Evolutionary conservation across 331 rosid species (phyloP), one percentile per base, ranked within the genome.

Genomic region (Cydonia oblonga): DNA sequence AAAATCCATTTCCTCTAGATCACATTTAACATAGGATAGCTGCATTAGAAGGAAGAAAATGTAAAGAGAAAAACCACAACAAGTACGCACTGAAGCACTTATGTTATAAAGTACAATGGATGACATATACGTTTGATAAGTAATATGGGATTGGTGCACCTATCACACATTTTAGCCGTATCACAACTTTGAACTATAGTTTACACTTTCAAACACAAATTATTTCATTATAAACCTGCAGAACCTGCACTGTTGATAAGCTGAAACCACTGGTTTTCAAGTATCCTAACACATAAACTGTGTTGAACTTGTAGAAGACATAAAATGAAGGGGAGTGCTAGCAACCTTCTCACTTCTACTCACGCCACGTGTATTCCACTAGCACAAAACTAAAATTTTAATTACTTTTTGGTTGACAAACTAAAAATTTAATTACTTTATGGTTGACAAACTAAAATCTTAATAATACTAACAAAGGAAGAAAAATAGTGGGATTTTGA

Each of bases 1-100:
- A 81, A 79, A 79, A 81, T 84, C 89, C 99, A 95, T 95, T 79
- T 95, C 99, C 88, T 89, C 96, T 64, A 95, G 77, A 84, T 95
- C 99, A 82, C 90, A 82, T 78, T 84, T 91, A 66, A 88, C 71
- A 62, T 61, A 88, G 74, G 96, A 90, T 53, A 95, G 87, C 99
- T 95, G 90, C 86, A 82, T 69, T 66, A 77, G 78, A 76, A 69
- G 70, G 78, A 62, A 76, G 33, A 70, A 81, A 79, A 23, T 49
- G 54, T 70, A 56, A 78, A 38, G n/a, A 32, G 35, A 42, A 19
- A 64, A 64, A 54, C 62, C 53, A 60, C 73, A 33, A 38, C 4
- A 74, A 18, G 67, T 11, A 49, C 42, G 9, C 19, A 58, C 42
- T 71, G 28, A 59, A 59, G 44, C 28, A 71, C 66, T 35, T 16